These are phyloP conservation scores for Globisporangium nagaii DNA, from an alignment of 352 stramenopile genomes.

Conservation along the genomic window DNA sequence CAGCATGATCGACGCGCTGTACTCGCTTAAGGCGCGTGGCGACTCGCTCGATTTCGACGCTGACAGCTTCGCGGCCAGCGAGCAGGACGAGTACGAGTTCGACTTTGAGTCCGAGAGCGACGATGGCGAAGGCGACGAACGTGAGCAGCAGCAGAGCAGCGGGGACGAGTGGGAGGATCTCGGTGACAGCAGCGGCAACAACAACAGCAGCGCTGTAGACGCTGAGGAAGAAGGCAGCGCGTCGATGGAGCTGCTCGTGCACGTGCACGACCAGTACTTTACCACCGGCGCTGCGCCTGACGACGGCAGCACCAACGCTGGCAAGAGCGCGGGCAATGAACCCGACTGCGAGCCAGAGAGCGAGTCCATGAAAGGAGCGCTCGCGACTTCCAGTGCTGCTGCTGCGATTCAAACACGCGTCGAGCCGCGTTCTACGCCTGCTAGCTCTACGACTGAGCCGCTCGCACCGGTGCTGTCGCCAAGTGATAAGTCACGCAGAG, in stretches of 20 bases:
- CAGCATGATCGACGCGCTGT: conserved; percentile 4
- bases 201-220: neutral
- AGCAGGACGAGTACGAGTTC: conserved; percentile 14
- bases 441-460: too few relatives aligned
- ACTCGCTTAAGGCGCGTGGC: conserved; percentile 6
- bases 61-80: conserved; percentile 24
- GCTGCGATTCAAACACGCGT: neutral
- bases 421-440: too few relatives aligned
- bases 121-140: neutral
- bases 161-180: conserved; percentile 49
- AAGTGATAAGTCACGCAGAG: conserved; percentile 19
- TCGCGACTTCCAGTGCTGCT: too few relatives aligned
- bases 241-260: conserved; percentile 8
- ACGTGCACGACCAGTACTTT: conserved; percentile 6
- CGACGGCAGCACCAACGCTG: neutral
- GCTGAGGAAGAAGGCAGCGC: neutral
- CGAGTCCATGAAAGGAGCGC: neutral
- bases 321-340: neutral
- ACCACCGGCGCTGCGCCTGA: neutral
- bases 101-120: conserved; percentile 14
- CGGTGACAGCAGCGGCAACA: neutral
- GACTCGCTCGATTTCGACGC: conserved; percentile 28
- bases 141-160: conserved; percentile 10
- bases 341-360: conserved; percentile 1
- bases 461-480: too few relatives aligned